Percentiles rank a stretch among this genome's conserved stretches.
These are phyloP conservation scores for Fusarium domesticum DNA, from an alignment of 2,329 filamentous ascomycete genomes.

Conservation along the genomic window DNA sequence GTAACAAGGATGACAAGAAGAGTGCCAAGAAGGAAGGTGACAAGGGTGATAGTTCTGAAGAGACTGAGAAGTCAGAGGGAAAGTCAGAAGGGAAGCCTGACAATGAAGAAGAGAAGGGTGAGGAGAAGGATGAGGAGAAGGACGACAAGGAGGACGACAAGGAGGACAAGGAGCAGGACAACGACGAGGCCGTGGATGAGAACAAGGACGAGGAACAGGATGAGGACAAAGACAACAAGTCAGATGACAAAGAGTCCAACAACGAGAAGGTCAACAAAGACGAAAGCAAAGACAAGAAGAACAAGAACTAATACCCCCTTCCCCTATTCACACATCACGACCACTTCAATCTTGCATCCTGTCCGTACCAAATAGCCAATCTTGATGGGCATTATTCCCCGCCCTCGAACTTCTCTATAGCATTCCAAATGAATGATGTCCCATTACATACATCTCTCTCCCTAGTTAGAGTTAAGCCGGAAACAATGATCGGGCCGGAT, in stretches of 20 bases:
- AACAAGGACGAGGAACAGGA: slow-evolving; percentile 16
- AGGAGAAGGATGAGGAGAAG: slow-evolving; percentile 26
- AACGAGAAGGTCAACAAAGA: not conserved
- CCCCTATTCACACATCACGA: not conserved
- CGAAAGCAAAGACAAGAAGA: not conserved
- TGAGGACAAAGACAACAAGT: slow-evolving; percentile 25
- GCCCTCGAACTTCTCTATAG: too few relatives aligned
- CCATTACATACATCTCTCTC: too few relatives aligned
- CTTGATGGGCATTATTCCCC: too few relatives aligned
- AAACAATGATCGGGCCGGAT: too few relatives aligned
- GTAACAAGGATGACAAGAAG: slow-evolving; percentile 33
- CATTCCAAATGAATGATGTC: too few relatives aligned
- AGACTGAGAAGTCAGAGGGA: too few relatives aligned
- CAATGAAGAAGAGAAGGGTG: slow-evolving; percentile 7
- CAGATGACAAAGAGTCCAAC: slow-evolving; percentile 1
- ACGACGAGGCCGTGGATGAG: slow-evolving; percentile 11
- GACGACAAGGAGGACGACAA: slow-evolving; percentile 18
- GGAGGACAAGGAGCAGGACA: slow-evolving; percentile 15
- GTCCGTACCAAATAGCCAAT: too few relatives aligned
- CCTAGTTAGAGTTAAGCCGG: too few relatives aligned
- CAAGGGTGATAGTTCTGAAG: slow-evolving; percentile 22
- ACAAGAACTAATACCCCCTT: slow-evolving; percentile 3
- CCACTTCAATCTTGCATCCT: not conserved
- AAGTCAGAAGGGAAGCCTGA: too few relatives aligned
- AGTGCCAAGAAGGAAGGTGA: slow-evolving; percentile 24